Evolutionary conservation across 1,139 yeast genomes (phyloP).

Genomic region (Yamadazyma spencermartinsiae): DNA sequence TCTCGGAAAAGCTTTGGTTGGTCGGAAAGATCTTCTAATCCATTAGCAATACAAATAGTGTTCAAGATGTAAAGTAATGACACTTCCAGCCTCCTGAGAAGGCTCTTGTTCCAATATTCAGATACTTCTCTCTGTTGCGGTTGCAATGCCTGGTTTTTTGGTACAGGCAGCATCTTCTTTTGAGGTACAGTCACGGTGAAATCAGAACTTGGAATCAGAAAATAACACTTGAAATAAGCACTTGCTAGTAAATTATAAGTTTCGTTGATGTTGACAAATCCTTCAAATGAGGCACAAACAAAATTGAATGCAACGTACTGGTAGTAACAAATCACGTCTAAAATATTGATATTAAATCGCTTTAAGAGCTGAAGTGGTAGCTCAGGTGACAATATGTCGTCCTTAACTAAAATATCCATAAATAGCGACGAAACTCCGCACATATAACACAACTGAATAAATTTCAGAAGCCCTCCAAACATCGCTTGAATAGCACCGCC

Average conservation of each 20-base stretch:
- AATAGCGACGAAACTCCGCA: slow-evolving; percentile 25
- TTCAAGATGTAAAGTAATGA: slow-evolving; percentile 33
- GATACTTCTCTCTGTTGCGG: neutral
- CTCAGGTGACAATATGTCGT: slow-evolving; percentile 19
- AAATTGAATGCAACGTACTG: slow-evolving; percentile 34
- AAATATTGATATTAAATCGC: neutral
- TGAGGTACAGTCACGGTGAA: slow-evolving; percentile 1
- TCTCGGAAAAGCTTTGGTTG: slow-evolving; percentile 9
- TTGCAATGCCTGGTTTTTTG: neutral
- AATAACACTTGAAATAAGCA: slow-evolving; percentile 23
- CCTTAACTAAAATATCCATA: slow-evolving; percentile 16
- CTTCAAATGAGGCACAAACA: slow-evolving; percentile 20
- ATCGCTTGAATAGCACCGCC: neutral
- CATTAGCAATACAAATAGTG: slow-evolving; percentile 22
- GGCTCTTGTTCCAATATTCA: neutral
- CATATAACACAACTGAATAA: slow-evolving; percentile 17
- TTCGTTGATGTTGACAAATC: slow-evolving; percentile 2
- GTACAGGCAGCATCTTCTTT: neutral
- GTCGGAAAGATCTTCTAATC: slow-evolving; percentile 22
- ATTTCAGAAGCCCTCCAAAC: slow-evolving; percentile 2
- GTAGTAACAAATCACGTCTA: slow-evolving; percentile 14
- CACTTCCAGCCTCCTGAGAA: slow-evolving; percentile 34
- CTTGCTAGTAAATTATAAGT: slow-evolving; percentile 24
- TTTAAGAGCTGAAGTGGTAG: slow-evolving; percentile 24
- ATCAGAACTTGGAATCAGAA: slow-evolving; percentile 12